Base-by-base conservation (phyloP, 108 stramenopile genomes). In the Fragilaria crotonensis region DNA sequence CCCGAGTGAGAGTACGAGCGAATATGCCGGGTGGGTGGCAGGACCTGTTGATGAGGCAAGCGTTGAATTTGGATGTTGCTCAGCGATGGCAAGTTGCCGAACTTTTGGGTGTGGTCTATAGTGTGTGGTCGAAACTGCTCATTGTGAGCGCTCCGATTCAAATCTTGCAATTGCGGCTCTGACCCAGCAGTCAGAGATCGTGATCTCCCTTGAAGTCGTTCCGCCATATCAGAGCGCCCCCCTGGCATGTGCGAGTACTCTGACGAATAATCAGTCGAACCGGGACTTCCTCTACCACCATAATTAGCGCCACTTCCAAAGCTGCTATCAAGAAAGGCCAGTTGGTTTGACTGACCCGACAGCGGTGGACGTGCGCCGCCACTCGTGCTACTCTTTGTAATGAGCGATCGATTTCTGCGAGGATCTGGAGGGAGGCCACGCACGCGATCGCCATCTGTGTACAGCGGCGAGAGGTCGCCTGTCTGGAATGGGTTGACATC, bases 61-160 rank as follows among this genome's bases (percentile, higher is more conserved):
- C 64, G 64, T 36, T 65, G 64, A 3, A 57, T 54, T 48, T 57
- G 64, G 4, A 65, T 14, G 33, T 65, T 45, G n/a, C 59, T 50
- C 33, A 60, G 66, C 1, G 51, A 44, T 28, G 48, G 59, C 48
- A 59, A 52, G 2, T 29, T 36, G 25, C 59, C 58, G 51, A 67
- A 59, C 33, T 59, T 60, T 4, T 60, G 59, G 14, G 59, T n/a
- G 9, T 57, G 33, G n/a, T n/a, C n/a, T n/a, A n/a, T n/a, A n/a
- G n/a, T n/a, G n/a, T n/a, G 14, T 41, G 36, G 11, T 41, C 36
- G 36, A 41, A 41, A 41, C 36, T 7, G 14, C 11, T 41, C 36
- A 41, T 41, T 7, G 14, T 7, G 14, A 41, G 11, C 11, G 36
- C 36, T 41, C 36, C 36, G 7, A 14, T 41, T 14, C n/a, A n/a